These are phyloP conservation scores for Nemania bipapillata DNA, from an alignment of 2,329 filamentous ascomycete genomes.

Conservation along the genomic window DNA sequence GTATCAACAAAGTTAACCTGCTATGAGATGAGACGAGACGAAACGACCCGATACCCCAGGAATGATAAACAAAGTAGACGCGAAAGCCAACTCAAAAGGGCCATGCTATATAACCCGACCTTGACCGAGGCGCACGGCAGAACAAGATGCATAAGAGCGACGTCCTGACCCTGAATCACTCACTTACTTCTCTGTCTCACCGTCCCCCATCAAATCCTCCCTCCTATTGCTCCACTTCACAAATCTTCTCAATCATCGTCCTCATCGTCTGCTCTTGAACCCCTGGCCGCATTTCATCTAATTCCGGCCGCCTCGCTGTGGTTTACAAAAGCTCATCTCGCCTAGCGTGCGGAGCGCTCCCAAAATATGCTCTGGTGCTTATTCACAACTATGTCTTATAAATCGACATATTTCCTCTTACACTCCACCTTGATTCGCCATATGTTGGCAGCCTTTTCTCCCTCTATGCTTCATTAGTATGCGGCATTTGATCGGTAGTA, in stretches of 20 bases:
- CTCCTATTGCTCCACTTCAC: not conserved
- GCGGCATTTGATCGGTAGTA: slow-evolving; percentile 63
- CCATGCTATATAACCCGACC: slow-evolving; percentile 12
- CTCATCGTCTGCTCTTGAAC: not conserved
- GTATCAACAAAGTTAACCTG: slow-evolving; percentile 17
- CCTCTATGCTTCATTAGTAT: slow-evolving; percentile 34
- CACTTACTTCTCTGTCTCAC: not conserved
- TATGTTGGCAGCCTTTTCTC: not conserved
- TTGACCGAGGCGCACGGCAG: not conserved
- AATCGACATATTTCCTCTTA: not conserved
- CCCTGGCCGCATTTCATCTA: not conserved
- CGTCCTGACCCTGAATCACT: not conserved
- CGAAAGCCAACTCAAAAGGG: not conserved
- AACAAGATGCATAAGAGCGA: not conserved
- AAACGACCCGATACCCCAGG: not conserved
- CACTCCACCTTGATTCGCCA: not conserved
- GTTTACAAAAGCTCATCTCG: not conserved
- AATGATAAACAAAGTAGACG: slow-evolving; percentile 16
- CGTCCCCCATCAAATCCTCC: not conserved
- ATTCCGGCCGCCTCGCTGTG: not conserved
- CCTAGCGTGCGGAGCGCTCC: not conserved
- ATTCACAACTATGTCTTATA: slow-evolving; percentile 16
- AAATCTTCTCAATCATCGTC: not conserved
- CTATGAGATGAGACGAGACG: slow-evolving; percentile 11
- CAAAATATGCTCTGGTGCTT: not conserved